These are phyloP conservation scores for Globisporangium canariense DNA, from an alignment of 352 stramenopile species.

Conservation along the genomic window DNA sequence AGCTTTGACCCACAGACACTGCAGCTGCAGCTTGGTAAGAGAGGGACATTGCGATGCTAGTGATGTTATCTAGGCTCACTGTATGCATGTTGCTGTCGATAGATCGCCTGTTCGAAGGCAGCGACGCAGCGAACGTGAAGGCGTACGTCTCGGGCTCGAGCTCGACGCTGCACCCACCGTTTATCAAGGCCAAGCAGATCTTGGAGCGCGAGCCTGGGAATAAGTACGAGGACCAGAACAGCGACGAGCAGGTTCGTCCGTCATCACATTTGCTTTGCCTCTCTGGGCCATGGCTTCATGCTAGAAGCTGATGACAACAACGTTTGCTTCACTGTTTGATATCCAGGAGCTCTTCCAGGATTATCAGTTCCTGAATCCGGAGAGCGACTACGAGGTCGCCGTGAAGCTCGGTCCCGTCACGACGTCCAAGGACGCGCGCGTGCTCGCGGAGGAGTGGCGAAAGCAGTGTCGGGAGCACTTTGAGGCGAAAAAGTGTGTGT, in stretches of 20 bases:
- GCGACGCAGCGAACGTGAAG: conserved; percentile 31
- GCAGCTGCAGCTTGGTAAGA: conserved; percentile 42
- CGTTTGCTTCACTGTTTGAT: conserved; percentile 6
- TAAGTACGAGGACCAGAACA: conserved; percentile 81
- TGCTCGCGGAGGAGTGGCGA: conserved; percentile 66
- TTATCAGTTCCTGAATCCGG: conserved; percentile 79
- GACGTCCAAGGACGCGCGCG: conserved; percentile 36
- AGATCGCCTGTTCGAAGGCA: conserved; percentile 71
- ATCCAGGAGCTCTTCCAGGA: conserved; percentile 79
- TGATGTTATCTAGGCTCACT: background rate
- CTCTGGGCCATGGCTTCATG: background rate
- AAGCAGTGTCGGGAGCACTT: conserved; percentile 44
- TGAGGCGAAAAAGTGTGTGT: conserved; percentile 40
- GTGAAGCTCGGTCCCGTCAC: conserved; percentile 67
- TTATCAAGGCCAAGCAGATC: conserved; percentile 61
- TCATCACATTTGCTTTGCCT: background rate
- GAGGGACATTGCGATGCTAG: background rate
- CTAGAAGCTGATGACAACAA: background rate
- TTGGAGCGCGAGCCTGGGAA: conserved; percentile 77
- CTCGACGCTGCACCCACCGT: conserved; percentile 48
- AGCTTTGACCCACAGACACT: conserved; percentile 37
- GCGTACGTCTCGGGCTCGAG: conserved; percentile 45
- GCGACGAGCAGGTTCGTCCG: conserved; percentile 56
- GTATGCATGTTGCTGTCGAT: background rate
- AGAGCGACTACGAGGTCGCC: conserved; percentile 71